phyloP scores from a whole-genome alignment of 495 filamentous ascomycete genomes.

The Trichoderma reesei region DNA sequence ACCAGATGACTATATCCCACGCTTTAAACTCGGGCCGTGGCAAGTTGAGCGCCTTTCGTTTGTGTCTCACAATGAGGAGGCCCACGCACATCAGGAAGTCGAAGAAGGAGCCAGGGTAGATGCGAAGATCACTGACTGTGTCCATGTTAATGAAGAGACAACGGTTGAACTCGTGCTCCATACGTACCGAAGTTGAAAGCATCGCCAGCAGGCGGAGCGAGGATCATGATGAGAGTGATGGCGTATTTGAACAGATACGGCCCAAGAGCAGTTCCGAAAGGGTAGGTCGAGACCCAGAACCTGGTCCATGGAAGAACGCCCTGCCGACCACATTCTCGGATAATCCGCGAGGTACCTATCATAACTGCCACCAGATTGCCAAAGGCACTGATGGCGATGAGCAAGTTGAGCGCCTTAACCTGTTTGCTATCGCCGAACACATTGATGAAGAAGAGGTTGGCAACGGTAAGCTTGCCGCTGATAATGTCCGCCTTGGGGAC shows the following conservation, averaged over 20 bases:
- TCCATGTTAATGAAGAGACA: conserved; percentile 14
- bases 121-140: conserved; percentile 44
- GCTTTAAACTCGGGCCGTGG: conserved; percentile 36
- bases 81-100: conserved; percentile 43
- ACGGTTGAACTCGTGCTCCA: not conserved
- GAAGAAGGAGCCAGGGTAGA: conserved; percentile 47
- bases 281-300: conserved; percentile 55
- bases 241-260: conserved; percentile 50
- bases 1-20: conserved; percentile 45
- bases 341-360: conserved; percentile 47
- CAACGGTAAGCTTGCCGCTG: conserved; percentile 28
- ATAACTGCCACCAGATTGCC: conserved; percentile 53
- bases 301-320: conserved; percentile 52
- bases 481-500: conserved; percentile 31
- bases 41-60: not conserved
- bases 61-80: conserved; percentile 33
- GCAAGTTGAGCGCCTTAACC: conserved; percentile 45
- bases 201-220: conserved; percentile 57
- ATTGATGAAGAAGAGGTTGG: conserved; percentile 48
- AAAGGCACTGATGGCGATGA: conserved; percentile 54
- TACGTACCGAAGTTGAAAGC: conserved; percentile 50
- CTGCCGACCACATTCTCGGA: conserved; percentile 55
- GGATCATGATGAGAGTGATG: conserved; percentile 53
- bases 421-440: conserved; percentile 47
- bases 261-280: conserved; percentile 52